Percentiles rank a stretch among this genome's conserved stretches.
phyloP scores from a whole-genome alignment of 257 asterid genomes.

The Primulina huaijiensis region DNA sequence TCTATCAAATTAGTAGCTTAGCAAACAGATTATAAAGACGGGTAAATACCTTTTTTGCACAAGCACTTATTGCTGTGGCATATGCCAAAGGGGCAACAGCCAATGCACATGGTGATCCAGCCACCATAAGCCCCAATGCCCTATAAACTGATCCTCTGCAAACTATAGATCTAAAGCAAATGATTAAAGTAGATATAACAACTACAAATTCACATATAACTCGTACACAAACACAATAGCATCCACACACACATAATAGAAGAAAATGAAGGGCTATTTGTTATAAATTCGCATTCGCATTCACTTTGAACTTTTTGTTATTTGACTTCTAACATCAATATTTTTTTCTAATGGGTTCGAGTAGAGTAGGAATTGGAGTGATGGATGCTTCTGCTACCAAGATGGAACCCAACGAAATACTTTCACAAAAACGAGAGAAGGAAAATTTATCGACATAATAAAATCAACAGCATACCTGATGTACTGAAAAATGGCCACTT shows the following conservation, averaged over 20 bases:
- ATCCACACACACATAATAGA: background rate
- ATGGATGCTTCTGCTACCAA: conserved; percentile 6
- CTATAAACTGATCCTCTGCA: conserved; percentile 97
- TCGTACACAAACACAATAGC: background rate
- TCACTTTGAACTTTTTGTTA: conserved; percentile 4
- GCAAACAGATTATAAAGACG: conserved; percentile 17
- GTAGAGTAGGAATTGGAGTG: background rate
- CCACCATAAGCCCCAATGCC: conserved; percentile 98
- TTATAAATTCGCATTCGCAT: background rate
- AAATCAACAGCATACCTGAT: conserved; percentile 56
- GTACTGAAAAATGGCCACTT: conserved; percentile 92
- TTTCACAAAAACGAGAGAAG: conserved; percentile 9
- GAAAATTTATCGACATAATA: conserved; percentile 1
- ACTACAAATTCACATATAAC: conserved; percentile 7
- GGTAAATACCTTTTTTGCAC: conserved; percentile 78
- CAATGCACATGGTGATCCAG: conserved; percentile 98
- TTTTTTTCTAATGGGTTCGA: conserved; percentile 2
- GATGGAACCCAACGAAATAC: conserved; percentile 10
- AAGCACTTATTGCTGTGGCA: conserved; percentile 97
- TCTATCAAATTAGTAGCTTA: conserved; percentile 18
- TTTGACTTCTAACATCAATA: conserved; percentile 9
- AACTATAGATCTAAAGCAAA: conserved; percentile 45
- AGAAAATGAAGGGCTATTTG: background rate
- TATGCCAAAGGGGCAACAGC: conserved; percentile 97
- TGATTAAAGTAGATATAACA: conserved; percentile 16